Base-by-base conservation (phyloP, 2,329 filamentous ascomycete genomes). In the Sporothrix humicola region DNA sequence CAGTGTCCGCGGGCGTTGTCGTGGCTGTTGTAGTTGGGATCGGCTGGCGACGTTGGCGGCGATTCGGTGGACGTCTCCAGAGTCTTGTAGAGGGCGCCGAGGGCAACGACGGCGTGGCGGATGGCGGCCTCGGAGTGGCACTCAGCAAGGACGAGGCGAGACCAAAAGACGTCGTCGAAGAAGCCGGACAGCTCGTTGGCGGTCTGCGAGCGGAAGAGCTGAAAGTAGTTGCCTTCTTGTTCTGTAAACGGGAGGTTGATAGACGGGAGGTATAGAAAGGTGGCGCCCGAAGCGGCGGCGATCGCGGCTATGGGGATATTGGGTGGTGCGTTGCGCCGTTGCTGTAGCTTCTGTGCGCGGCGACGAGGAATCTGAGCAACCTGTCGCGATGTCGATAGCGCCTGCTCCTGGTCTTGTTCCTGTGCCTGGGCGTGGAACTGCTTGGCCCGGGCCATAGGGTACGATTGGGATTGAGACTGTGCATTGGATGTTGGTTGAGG, bases 101-200 rank as follows among this genome's bases (percentile, higher is more conserved):
- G 82, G 6, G 90, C 90, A 31, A 92, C 85, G 10, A 92, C 89
- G 12, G 90, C 88, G 79, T 92, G 89, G 13, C 87, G 87, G 74
- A 92, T 89, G 37, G 89, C 85, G 13, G 86, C 82, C 77, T 91
- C 88, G 0, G 84, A 83, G 76, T 92, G 88, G 71, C 89, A 91
- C 79, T 90, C 89, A 76, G 89, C 87, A 10, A 92, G 79, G 1
- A 92, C 89, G 48, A 87, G 86, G 59, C 85, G 83, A 0, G 85
- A 89, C 90, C 90, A 92, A 78, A 92, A 92, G 1, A 86, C 83
- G 23, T 86, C 87, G 78, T 91, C 88, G 75, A 92, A 92, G 78
- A 90, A 92, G 13, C 90, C 90, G 0, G 90, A 91, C 7, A 92
- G 82, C 77, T 91, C 89, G 65, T 82, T 86, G 1, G 89, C 88